These are phyloP conservation scores for Tephrocybe sp. DNA, from an alignment of 768 basidiomycete species.

Conservation along the genomic window DNA sequence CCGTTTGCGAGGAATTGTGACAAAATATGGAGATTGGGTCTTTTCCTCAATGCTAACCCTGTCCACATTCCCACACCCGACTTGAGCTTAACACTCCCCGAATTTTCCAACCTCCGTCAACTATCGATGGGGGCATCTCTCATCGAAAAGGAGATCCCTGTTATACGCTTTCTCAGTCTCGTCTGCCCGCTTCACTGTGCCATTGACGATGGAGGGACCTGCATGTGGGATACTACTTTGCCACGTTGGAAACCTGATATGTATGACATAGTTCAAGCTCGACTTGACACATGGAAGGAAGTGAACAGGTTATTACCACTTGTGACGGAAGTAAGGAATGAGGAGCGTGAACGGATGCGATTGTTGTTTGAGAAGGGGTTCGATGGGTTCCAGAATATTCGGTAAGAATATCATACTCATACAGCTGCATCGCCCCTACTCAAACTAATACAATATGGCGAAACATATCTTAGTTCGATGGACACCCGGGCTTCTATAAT, in stretches of 20 bases:
- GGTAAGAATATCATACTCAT: no score
- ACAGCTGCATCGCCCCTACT: no score
- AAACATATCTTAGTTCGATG: no score
- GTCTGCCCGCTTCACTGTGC: conserved; percentile 42
- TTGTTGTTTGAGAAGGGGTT: conserved; percentile 42
- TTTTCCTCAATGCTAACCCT: conserved; percentile 36
- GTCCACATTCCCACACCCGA: conserved; percentile 20
- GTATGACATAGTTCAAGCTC: conserved; percentile 12
- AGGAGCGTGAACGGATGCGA: conserved; percentile 31
- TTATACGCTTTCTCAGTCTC: conserved; percentile 53
- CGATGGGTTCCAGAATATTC: conserved; percentile 28
- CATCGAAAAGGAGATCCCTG: conserved; percentile 37
- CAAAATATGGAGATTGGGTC: conserved; percentile 33
- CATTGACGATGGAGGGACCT: conserved; percentile 47
- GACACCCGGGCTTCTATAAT: no score
- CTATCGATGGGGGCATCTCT: conserved; percentile 52
- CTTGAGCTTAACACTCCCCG: conserved; percentile 15
- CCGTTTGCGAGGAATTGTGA: conserved; percentile 40
- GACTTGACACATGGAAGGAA: conserved; percentile 38
- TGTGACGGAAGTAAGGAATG: conserved; percentile 45
- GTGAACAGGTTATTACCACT: conserved; percentile 37
- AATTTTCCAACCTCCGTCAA: conserved; percentile 28
- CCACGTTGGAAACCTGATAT: conserved; percentile 2
- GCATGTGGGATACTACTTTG: conserved; percentile 32
- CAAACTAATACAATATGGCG: no score